Conservation (phyloP, 2,329 filamentous ascomycete species). For the Mycosphaerella sp. region DNA sequence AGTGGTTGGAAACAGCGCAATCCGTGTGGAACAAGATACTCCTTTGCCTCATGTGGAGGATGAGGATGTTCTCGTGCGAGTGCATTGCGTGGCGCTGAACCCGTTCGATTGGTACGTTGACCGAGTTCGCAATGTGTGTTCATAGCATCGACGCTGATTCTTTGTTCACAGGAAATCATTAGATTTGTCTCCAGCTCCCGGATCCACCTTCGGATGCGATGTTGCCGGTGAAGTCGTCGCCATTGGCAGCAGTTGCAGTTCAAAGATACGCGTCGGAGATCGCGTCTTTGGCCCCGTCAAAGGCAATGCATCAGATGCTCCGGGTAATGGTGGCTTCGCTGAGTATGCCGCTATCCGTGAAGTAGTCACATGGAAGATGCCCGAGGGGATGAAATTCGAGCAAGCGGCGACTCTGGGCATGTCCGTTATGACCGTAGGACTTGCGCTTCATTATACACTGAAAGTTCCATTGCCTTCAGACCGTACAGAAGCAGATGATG, state of each 20-base stretch:
- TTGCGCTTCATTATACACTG: constrained; percentile 17
- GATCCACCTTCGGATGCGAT: constrained; percentile 19
- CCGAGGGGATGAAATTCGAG: constrained; percentile 12
- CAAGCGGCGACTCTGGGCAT: constrained; percentile 17
- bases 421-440: constrained; percentile 17
- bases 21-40: constrained; percentile 12
- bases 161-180: constrained; percentile 16
- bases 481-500: not conserved
- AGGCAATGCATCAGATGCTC: constrained; percentile 15
- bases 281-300: constrained; percentile 18
- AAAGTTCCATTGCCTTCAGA: constrained; percentile 14
- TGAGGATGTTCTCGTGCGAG: constrained; percentile 17
- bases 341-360: constrained; percentile 17
- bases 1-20: constrained; percentile 10
- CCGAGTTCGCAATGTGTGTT: not conserved
- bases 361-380: constrained; percentile 13
- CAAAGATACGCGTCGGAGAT: constrained; percentile 14
- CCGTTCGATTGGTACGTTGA: constrained; percentile 17
- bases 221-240: constrained; percentile 17
- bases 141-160: not conserved
- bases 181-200: constrained; percentile 18
- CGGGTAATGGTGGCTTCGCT: constrained; percentile 18
- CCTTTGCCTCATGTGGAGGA: constrained; percentile 11
- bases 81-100: constrained; percentile 18
- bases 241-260: constrained; percentile 11